Percentiles rank a stretch among this genome's conserved stretches.
These are phyloP conservation scores for Aspergillus sp. DNA, from an alignment of 2,329 filamentous ascomycete genomes.

Conservation along the genomic window DNA sequence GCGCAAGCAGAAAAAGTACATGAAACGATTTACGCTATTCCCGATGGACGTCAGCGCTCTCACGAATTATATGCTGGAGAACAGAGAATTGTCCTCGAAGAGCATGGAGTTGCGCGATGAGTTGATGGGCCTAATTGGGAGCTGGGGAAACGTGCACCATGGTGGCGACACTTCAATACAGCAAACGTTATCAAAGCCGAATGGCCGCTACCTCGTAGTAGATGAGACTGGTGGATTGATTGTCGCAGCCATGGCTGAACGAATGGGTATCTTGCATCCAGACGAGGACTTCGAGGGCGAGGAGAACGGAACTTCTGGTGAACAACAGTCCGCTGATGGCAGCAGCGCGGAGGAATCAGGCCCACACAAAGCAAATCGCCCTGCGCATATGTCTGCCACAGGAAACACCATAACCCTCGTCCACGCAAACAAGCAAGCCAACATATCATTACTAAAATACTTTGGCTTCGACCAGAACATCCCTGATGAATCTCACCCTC, in stretches of 20 bases:
- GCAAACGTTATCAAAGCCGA: slow-evolving; percentile 33
- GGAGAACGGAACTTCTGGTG: slow-evolving; percentile 15
- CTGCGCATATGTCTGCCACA: slow-evolving; percentile 42
- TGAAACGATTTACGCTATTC: slow-evolving; percentile 80
- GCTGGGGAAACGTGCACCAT: slow-evolving; percentile 88
- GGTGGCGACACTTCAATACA: slow-evolving; percentile 44
- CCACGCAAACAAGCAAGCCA: slow-evolving; percentile 74
- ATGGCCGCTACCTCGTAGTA: slow-evolving; percentile 74
- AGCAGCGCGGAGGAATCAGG: slow-evolving; percentile 13
- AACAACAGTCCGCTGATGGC: background rate
- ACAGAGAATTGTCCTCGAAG: slow-evolving; percentile 71
- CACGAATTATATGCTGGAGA: slow-evolving; percentile 73
- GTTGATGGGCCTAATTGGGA: slow-evolving; percentile 74
- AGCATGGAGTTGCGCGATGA: slow-evolving; percentile 88
- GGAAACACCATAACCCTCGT: slow-evolving; percentile 59
- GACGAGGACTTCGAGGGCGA: slow-evolving; percentile 26
- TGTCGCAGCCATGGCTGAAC: slow-evolving; percentile 80
- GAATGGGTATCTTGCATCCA: slow-evolving; percentile 76
- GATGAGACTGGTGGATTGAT: slow-evolving; percentile 85
- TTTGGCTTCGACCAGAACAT: slow-evolving; percentile 78
- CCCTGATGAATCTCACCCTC: slow-evolving; percentile 68
- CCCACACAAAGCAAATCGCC: slow-evolving; percentile 21
- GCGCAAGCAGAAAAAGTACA: slow-evolving; percentile 89
- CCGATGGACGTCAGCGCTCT: slow-evolving; percentile 78
- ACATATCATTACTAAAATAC: slow-evolving; percentile 83